Percentiles rank a stretch among this genome's conserved stretches.
These are phyloP conservation scores for Pseudozyma hubeiensis DNA, from an alignment of 1,284 basidiomycete genomes.

Conservation along the genomic window DNA sequence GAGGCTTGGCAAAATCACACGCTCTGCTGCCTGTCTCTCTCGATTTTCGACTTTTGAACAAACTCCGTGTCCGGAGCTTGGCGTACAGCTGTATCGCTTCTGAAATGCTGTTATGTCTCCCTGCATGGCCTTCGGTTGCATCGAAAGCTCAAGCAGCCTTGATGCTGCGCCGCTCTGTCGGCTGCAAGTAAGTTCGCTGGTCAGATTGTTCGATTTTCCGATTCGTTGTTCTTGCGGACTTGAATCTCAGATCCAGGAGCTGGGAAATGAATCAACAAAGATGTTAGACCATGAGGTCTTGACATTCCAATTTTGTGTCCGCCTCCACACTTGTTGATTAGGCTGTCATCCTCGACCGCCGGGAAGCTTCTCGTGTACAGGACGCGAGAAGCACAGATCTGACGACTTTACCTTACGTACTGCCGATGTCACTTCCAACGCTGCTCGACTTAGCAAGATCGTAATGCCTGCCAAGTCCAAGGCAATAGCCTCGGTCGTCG, in stretches of 20 bases:
- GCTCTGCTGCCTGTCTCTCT: neutral
- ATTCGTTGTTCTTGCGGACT: neutral
- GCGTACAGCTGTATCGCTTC: slow-evolving; percentile 3
- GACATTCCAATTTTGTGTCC: neutral
- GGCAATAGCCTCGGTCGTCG: slow-evolving; percentile 15
- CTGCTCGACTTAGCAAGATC: neutral
- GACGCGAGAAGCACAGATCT: neutral
- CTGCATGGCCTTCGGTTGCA: slow-evolving; percentile 10
- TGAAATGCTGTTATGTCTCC: slow-evolving; percentile 8
- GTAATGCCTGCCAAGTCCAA: slow-evolving; percentile 23
- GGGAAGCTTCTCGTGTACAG: neutral
- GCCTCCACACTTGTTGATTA: too few relatives aligned
- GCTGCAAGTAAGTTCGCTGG: too few relatives aligned
- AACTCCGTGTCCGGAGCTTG: slow-evolving; percentile 19
- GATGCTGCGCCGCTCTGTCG: too few relatives aligned
- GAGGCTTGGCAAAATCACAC: slow-evolving; percentile 27
- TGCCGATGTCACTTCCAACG: too few relatives aligned
- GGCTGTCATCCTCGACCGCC: too few relatives aligned
- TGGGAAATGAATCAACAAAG: too few relatives aligned
- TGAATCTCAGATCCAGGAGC: too few relatives aligned
- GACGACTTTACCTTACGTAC: neutral
- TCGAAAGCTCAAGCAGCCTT: neutral
- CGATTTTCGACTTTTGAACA: neutral
- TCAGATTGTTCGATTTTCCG: neutral
- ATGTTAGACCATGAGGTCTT: neutral